Conservation (phyloP, 148 eudicot species). For the Fagopyrum esculentum region DNA sequence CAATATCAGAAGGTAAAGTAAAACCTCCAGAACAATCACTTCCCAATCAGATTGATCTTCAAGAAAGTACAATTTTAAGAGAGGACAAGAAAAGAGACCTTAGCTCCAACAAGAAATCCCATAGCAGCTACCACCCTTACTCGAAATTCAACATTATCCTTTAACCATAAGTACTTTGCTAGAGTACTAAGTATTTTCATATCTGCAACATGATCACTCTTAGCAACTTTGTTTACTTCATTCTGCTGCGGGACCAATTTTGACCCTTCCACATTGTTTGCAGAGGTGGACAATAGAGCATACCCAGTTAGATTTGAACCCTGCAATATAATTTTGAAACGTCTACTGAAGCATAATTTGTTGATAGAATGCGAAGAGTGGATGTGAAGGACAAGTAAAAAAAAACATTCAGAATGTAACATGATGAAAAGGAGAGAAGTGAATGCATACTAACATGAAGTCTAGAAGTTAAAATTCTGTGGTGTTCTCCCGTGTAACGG, state of each 20-base stretch:
- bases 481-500: constrained; percentile 1
- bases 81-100: constrained; percentile 30
- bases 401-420: background rate
- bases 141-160: constrained; percentile 77
- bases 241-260: constrained; percentile 36
- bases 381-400: background rate
- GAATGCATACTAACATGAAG: constrained; percentile 7
- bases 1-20: background rate
- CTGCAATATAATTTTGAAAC: constrained; percentile 26
- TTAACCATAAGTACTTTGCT: constrained; percentile 73
- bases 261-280: constrained; percentile 30
- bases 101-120: constrained; percentile 85
- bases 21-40: constrained; percentile 1
- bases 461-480: background rate
- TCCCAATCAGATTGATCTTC: background rate
- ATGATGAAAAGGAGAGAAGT: background rate
- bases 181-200: constrained; percentile 63
- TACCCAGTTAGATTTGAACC: constrained; percentile 40
- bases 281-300: constrained; percentile 50
- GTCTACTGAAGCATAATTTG: background rate
- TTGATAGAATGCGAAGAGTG: background rate
- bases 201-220: constrained; percentile 40
- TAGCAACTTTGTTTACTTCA: constrained; percentile 22
- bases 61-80: background rate
- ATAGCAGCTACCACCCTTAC: constrained; percentile 72